These are phyloP conservation scores for Heliamphora pulchella DNA, from an alignment of 179 eudicot species.

Conservation along the genomic window DNA sequence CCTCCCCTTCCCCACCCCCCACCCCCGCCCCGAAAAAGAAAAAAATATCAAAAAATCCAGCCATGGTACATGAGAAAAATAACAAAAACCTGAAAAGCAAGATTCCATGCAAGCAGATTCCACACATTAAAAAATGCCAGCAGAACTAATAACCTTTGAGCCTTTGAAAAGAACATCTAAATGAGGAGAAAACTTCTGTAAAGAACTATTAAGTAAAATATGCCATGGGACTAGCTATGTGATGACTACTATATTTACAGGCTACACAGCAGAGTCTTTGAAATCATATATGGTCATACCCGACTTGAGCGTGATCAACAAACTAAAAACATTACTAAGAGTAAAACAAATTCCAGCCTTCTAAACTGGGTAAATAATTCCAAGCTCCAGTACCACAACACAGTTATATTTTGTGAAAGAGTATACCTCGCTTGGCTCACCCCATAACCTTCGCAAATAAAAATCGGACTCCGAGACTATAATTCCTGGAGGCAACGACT, in stretches of 20 bases:
- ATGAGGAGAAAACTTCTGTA: neutral
- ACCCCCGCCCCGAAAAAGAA: too few relatives aligned
- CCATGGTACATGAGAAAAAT: neutral
- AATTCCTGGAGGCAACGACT: conserved; percentile 88
- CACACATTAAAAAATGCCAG: neutral
- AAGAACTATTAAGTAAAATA: neutral
- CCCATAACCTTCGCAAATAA: conserved; percentile 89
- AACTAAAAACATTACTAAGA: neutral
- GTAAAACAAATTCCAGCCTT: neutral
- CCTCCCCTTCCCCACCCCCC: too few relatives aligned
- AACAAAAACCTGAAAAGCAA: neutral
- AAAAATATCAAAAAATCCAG: neutral
- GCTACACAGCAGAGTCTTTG: neutral
- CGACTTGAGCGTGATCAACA: neutral
- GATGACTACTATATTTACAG: neutral
- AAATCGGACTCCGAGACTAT: conserved; percentile 74
- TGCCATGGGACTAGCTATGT: neutral
- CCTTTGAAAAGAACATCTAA: neutral
- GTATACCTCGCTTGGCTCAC: conserved; percentile 84
- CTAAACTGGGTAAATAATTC: neutral
- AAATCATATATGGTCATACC: neutral
- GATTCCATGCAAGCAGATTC: neutral
- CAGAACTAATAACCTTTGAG: neutral
- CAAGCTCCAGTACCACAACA: conserved; percentile 6
- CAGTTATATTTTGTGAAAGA: conserved; percentile 1